Base-by-base conservation (phyloP, 768 basidiomycete species). In the Paxillus rubicundulus region DNA sequence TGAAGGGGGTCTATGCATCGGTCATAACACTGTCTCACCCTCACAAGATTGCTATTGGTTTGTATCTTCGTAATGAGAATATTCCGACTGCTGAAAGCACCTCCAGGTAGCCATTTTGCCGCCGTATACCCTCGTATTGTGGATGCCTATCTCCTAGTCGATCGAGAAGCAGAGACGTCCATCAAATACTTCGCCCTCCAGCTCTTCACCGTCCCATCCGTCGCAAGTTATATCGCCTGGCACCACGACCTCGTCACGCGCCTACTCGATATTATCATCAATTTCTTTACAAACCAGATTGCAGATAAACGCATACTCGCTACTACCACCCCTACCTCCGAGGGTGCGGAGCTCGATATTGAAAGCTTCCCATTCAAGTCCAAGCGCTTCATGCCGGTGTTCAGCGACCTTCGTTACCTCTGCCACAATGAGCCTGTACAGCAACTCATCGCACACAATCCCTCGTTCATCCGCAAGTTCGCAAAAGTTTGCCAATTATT, bases 331-430 rank as follows among this genome's bases (percentile, higher is more conserved):
- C 46, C 63, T 7, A 42, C 63, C 0, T 36, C 70, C 17, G 61
- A 65, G 17, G 39, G 49, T n/a, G 40, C 61, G 63, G 61, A 65
- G 44, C 60, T 97, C 48, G 90, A 95, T 54, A 86, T 92, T 37
- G 95, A 97, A 44, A 82, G 84, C 36, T 82, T 84, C 52, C 87
- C 90, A 0, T 97, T 97, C 82, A 88, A 90, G 69, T 92, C 89
- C 16, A 98, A 98, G 67, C 87, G 95, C 9, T 97, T 96, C 72
- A 90, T 94, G 86, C 90, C 92, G 2, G 84, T 98, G 43, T 96
- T 98, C 68, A 87, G 87, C 60, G 92, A 95, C 68, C 78, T 98
- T 28, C 82, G 91, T 9, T 91, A 92, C 59, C 79, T 93, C 27
- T 88, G 86, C 64, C 86, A 89, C 63, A 93, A 89, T 24, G 73